Evolutionary conservation across 257 asterid species (phyloP).

Genomic region (Solanum boliviense): DNA sequence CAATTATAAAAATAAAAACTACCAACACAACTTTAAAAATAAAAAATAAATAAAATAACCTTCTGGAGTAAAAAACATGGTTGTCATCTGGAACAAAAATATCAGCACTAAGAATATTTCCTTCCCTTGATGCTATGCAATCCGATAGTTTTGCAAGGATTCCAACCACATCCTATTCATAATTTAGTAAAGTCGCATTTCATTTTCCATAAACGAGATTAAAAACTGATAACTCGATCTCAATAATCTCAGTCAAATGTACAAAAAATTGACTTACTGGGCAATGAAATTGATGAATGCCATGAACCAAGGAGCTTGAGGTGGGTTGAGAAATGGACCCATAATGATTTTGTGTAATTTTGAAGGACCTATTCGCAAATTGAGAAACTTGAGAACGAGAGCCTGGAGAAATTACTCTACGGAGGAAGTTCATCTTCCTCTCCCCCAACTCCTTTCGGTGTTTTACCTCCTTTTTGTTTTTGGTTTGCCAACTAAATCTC

Average conservation of each 20-base stretch:
- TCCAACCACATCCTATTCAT: constrained; percentile 74
- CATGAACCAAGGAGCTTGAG: background rate
- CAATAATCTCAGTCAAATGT: background rate
- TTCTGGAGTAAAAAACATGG: constrained; percentile 80
- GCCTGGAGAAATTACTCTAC: background rate
- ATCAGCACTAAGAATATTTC: constrained; percentile 84
- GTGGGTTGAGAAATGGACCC: background rate
- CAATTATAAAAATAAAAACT: background rate
- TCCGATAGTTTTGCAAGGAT: constrained; percentile 81
- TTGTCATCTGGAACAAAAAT: constrained; percentile 80
- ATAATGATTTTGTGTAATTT: background rate
- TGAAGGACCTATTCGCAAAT: background rate
- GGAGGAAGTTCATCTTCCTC: constrained; percentile 2
- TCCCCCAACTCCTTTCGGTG: background rate
- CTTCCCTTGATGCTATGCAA: constrained; percentile 86
- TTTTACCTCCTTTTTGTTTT: background rate
- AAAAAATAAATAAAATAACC: constrained; percentile 22
- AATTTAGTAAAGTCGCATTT: background rate
- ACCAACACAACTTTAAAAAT: background rate
- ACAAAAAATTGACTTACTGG: background rate
- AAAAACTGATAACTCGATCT: background rate
- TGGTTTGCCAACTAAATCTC: background rate
- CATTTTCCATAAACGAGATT: background rate
- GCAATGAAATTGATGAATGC: constrained; percentile 4
- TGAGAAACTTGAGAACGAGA: background rate